phyloP scores from a whole-genome alignment of 495 filamentous ascomycete genomes.

The Penicillium daleae region DNA sequence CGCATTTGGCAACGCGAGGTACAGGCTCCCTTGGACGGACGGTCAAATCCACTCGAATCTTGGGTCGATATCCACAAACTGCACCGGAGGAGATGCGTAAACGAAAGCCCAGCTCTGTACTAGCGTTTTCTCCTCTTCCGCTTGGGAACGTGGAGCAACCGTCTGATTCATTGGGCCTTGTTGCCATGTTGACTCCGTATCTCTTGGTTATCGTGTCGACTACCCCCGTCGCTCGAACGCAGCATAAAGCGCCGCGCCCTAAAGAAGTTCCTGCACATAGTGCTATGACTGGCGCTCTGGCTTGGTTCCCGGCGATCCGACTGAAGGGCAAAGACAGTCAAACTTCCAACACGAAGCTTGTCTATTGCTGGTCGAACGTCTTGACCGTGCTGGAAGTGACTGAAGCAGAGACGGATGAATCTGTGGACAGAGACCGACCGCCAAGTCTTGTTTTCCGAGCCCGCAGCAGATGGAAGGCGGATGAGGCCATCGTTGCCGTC shows the following conservation, averaged over 20 bases:
- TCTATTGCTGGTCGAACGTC: conserved; percentile 97
- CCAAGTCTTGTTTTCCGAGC: conserved; percentile 78
- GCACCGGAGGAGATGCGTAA: conserved; percentile 59
- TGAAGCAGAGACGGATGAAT: conserved; percentile 64
- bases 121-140: conserved; percentile 88
- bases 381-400: conserved; percentile 89
- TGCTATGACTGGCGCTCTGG: conserved; percentile 88
- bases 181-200: conserved; percentile 95
- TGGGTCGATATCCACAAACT: conserved; percentile 84
- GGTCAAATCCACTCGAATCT: conserved; percentile 85
- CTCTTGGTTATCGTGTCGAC: conserved; percentile 95
- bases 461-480: conserved; percentile 87
- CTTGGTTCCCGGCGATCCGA: conserved; percentile 96
- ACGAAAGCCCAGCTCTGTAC: conserved; percentile 90
- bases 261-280: conserved; percentile 89
- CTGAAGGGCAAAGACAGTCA: conserved; percentile 71
- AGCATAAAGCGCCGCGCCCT: conserved; percentile 86
- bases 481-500: conserved; percentile 94
- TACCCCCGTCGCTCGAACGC: conserved; percentile 92
- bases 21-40: conserved; percentile 82
- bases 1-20: conserved; percentile 90
- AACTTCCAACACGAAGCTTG: conserved; percentile 69
- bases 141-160: conserved; percentile 88
- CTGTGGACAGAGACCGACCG: conserved; percentile 66
- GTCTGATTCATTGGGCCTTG: conserved; percentile 87